Base-by-base conservation (phyloP, 2,329 filamentous ascomycete genomes). In the Leptographium flavum region DNA sequence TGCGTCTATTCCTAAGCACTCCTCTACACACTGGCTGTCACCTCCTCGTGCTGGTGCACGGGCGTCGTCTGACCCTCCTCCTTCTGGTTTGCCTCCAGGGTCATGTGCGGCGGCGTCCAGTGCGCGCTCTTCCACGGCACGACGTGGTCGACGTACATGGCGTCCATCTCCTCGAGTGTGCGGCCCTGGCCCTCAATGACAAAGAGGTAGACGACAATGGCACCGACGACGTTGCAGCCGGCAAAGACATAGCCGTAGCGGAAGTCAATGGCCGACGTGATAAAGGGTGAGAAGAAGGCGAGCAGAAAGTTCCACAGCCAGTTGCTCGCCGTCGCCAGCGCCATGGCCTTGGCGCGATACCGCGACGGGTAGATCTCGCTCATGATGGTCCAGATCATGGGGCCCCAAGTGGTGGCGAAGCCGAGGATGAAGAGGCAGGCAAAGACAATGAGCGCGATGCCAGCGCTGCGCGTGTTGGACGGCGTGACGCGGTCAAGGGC, bases 161-260 rank as follows among this genome's bases (percentile, higher is more conserved):
- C 51, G 57, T 94, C 86, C 47, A 94, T 80, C 63, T 93, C 77
- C 62, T 94, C 87, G 23, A 93, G 73, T 0, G 76, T 79, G 15
- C 88, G 72, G 19, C 84, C 85, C 70, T 93, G 93, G 47, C 86
- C 93, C 68, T 92, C 87, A 57, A 90, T 88, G 57, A 94, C 79
- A 63, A 79, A 77, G 60, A 83, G 81, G 58, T 76, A 83, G 17
- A 84, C 23, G 7, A 39, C 32, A 9, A 45, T 23, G n/a, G 23
- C 32, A 22, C 43, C 43, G 28, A 45, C 30, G 19, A 45, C 37
- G 19, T 41, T 41, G 32, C 38, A 41, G 13, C 37, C 38, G 6
- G 43, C 43, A 32, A 45, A 45, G 57, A 87, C 70, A 63, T 86
- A 87, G 39, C 82, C 81, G 0, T 69, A 55, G 13, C 84, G 80